phyloP scores from a whole-genome alignment of 768 basidiomycete genomes.

The Trametes cingulata region DNA sequence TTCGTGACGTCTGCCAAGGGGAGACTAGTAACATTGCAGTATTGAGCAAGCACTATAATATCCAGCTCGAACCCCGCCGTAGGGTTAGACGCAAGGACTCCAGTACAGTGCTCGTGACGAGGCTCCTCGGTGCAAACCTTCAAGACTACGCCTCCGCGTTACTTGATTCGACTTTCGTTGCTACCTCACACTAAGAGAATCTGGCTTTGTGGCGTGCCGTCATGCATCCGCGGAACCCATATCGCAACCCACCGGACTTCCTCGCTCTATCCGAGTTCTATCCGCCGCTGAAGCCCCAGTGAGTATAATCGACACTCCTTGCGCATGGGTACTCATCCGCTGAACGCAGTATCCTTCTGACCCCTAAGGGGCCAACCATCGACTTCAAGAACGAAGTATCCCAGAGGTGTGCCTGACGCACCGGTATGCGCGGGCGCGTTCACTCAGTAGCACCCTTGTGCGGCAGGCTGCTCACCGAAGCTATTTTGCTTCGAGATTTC shows the following conservation, averaged over 20 bases:
- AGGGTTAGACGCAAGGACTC: too few relatives aligned
- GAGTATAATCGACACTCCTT: constrained; percentile 18
- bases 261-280: constrained; percentile 53
- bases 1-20: too few relatives aligned
- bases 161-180: too few relatives aligned
- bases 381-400: constrained; percentile 76
- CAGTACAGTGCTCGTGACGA: too few relatives aligned
- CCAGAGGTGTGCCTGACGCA: constrained; percentile 51
- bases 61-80: too few relatives aligned
- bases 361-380: constrained; percentile 44
- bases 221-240: constrained; percentile 54
- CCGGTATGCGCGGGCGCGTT: neutral
- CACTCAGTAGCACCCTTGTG: neutral
- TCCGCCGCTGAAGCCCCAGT: constrained; percentile 59
- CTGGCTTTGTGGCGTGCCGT: too few relatives aligned
- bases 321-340: neutral
- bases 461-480: constrained; percentile 73
- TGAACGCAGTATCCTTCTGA: constrained; percentile 28
- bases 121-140: too few relatives aligned
- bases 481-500: constrained; percentile 77
- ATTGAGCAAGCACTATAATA: too few relatives aligned
- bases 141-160: too few relatives aligned
- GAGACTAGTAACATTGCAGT: too few relatives aligned
- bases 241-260: constrained; percentile 58
- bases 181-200: too few relatives aligned